Evolutionary conservation across 768 basidiomycete species (phyloP), one percentile per base, ranked within the genome.

Genomic region (Hypholoma sublateritium): DNA sequence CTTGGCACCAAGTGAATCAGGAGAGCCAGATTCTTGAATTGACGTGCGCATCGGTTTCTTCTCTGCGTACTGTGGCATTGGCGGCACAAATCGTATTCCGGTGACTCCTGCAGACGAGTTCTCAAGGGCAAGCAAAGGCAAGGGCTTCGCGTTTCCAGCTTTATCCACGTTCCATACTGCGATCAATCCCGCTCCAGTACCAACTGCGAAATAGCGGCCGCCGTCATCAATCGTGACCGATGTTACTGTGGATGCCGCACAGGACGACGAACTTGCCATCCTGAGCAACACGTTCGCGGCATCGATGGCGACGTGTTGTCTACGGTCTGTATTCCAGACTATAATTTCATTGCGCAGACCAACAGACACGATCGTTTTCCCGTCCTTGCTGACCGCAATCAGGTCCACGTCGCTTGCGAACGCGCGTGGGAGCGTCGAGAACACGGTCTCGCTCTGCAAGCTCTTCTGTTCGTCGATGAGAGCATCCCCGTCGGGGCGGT

Each of bases 381-480:
- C 87, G 62, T 89, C 83, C 48, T 76, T 77, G 66, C 88, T 93
- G 1, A 84, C 71, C 1, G 89, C 86, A 19, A 95, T 74, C 17
- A 95, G 76, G 58, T 95, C 93, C 12, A 96, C 83, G 62, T 97
- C 95, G 21, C 87, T 88, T 1, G 82, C 70, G 64, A 92, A 92
- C 4, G 84, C 81, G n/a, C 92, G 84, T n/a, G 90, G 88, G 12
- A 96, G 77, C 1, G 89, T 88, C 7, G 79, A 77, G 63, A 93
- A 91, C 16, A 77, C 70, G 2, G 88, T 68, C 13, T 76, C 67
- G 22, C 70, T 74, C 52, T 81, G 74, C 12, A 84, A 67, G 2
- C 73, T 53, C 50, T 67, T 70, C 17, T 50, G 61, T 4, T 73
- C 69, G 8, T 60, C 62, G 14, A 47, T 46, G 22, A 44, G 46